Evolutionary conservation across 495 filamentous ascomycete species (phyloP).

Genomic region (Trichocladium uniseriatum): DNA sequence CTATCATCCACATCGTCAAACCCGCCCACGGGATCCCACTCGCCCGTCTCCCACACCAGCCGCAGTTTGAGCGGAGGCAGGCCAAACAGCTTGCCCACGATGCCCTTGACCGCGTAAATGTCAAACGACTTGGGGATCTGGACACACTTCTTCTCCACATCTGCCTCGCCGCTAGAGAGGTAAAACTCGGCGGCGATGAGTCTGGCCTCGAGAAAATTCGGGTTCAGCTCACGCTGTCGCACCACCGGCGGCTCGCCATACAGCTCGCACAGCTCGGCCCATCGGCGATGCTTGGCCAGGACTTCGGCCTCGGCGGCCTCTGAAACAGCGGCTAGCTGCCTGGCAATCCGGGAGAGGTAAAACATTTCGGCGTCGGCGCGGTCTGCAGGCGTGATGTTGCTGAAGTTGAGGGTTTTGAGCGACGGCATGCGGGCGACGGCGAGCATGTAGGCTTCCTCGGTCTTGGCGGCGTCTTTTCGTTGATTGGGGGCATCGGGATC

Average conservation of each 20-base stretch:
- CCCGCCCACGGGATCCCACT: slow-evolving; percentile 67
- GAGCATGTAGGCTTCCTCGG: slow-evolving; percentile 70
- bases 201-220: slow-evolving; percentile 63
- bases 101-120: slow-evolving; percentile 70
- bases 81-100: slow-evolving; percentile 62
- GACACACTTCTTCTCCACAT: slow-evolving; percentile 21
- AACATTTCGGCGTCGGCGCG: slow-evolving; percentile 83
- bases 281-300: slow-evolving; percentile 57
- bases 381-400: slow-evolving; percentile 58
- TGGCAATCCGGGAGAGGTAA: slow-evolving; percentile 73
- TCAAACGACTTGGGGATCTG: slow-evolving; percentile 67
- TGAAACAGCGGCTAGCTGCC: slow-evolving; percentile 55
- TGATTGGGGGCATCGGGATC: slow-evolving; percentile 17
- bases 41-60: slow-evolving; percentile 73
- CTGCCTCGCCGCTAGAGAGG: slow-evolving; percentile 16
- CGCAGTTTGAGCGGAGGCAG: slow-evolving; percentile 52
- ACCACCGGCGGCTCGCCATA: slow-evolving; percentile 59
- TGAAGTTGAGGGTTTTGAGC: slow-evolving; percentile 69
- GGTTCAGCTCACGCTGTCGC: slow-evolving; percentile 43
- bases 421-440: slow-evolving; percentile 65
- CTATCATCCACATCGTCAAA: slow-evolving; percentile 51
- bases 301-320: slow-evolving; percentile 45
- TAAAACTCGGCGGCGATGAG: slow-evolving; percentile 56
- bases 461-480: slow-evolving; percentile 23
- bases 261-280: slow-evolving; percentile 57